phyloP scores from a whole-genome alignment of 2,329 filamentous ascomycete species.

The Didymella lethalis region DNA sequence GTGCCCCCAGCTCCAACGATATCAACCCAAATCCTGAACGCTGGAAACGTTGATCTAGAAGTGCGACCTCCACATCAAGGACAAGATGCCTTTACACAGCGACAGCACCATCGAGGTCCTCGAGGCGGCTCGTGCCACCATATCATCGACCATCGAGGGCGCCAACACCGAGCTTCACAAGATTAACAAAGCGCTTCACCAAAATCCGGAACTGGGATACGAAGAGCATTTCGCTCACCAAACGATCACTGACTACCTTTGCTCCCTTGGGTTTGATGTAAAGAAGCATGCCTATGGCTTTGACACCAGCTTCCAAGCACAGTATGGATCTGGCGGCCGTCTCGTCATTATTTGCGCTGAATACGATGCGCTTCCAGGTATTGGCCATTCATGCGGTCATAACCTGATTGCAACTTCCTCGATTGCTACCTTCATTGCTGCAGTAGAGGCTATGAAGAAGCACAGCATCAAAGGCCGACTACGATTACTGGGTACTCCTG shows the following conservation, averaged over 20 bases:
- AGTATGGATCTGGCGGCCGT: constrained; percentile 38
- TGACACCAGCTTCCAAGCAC: constrained; percentile 46
- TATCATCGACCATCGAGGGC: constrained; percentile 21
- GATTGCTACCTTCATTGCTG: constrained; percentile 57
- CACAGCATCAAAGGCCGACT: constrained; percentile 56
- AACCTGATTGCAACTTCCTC: constrained; percentile 63
- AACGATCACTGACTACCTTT: constrained; percentile 30
- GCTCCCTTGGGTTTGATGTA: constrained; percentile 29
- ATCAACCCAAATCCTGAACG: background rate
- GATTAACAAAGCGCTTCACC: constrained; percentile 60
- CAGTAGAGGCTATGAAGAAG: constrained; percentile 55
- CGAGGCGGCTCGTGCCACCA: constrained; percentile 9
- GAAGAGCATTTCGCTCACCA: constrained; percentile 61
- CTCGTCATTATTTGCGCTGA: constrained; percentile 58
- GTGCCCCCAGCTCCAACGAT: background rate
- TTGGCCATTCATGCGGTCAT: constrained; percentile 65
- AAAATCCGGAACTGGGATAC: constrained; percentile 60
- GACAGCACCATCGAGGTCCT: background rate
- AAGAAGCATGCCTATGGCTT: constrained; percentile 46
- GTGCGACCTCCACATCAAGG: background rate
- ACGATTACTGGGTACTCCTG: constrained; percentile 62
- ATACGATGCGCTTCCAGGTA: constrained; percentile 60
- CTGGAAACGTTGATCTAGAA: background rate
- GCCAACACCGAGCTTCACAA: constrained; percentile 20
- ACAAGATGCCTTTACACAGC: background rate